Conservation (phyloP, 345 rosid genomes). For the Odontarrhena argentea region DNA sequence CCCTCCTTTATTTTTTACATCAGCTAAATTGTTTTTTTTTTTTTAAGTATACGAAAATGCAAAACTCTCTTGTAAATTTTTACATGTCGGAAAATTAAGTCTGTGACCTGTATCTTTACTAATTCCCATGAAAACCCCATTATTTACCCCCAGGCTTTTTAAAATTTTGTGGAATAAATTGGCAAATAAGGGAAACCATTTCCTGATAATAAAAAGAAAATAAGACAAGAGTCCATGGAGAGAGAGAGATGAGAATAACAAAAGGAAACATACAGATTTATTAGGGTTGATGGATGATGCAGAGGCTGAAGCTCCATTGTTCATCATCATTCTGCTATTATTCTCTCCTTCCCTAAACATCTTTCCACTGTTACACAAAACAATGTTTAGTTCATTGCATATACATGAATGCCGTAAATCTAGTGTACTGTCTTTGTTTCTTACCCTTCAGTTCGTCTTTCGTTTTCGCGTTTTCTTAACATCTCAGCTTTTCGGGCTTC, state of each 20-base stretch:
- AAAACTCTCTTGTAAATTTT: background rate
- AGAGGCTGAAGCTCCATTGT: constrained; percentile 49
- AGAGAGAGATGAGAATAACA: constrained; percentile 19
- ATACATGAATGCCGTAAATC: no score
- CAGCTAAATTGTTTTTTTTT: background rate
- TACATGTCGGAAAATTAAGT: background rate
- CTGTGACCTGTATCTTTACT: background rate
- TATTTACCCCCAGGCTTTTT: background rate
- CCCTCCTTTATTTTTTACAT: background rate
- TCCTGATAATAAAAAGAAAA: background rate
- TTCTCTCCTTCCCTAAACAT: constrained; percentile 70
- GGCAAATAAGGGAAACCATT: constrained; percentile 2
- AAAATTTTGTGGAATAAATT: background rate
- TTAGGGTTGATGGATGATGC: constrained; percentile 41
- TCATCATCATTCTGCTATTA: constrained; percentile 65
- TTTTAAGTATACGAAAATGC: background rate
- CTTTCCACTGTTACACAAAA: constrained; percentile 54
- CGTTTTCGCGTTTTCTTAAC: constrained; percentile 81
- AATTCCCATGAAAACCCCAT: background rate
- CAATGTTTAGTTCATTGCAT: background rate
- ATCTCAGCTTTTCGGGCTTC: constrained; percentile 90
- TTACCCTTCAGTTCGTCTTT: constrained; percentile 80
- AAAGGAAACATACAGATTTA: constrained; percentile 42
- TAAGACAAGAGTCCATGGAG: constrained; percentile 11
- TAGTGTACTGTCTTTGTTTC: background rate